Conservation (phyloP, 495 filamentous ascomycete species). For the Aspergillus nanangensis region DNA sequence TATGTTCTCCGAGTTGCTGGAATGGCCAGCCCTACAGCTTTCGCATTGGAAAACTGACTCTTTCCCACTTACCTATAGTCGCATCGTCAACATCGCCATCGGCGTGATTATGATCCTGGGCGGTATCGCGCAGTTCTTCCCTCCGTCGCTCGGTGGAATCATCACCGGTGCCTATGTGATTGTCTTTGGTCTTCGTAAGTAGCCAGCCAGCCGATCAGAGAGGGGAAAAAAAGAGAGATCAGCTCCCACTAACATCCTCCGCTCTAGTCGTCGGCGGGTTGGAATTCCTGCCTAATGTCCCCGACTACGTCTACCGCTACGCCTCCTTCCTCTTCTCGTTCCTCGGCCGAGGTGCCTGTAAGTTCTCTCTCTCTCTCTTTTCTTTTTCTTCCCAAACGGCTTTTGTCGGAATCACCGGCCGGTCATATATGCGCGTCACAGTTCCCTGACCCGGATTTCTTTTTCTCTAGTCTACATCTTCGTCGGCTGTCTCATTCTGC, state of each 20-base stretch:
- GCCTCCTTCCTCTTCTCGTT: slow-evolving; percentile 98
- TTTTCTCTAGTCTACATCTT: slow-evolving; percentile 97
- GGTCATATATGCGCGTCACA: no score
- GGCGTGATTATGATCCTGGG: slow-evolving; percentile 86
- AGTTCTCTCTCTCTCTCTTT: slow-evolving; percentile 29
- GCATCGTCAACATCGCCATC: slow-evolving; percentile 87
- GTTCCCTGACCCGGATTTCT: no score
- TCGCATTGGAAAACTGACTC: no score
- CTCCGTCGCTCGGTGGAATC: slow-evolving; percentile 40
- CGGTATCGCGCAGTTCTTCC: slow-evolving; percentile 83
- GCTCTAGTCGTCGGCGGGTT: slow-evolving; percentile 39
- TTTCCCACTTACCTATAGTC: slow-evolving; percentile 55
- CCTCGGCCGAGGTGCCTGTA: slow-evolving; percentile 91
- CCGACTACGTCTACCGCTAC: slow-evolving; percentile 86
- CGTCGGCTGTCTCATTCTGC: slow-evolving; percentile 77
- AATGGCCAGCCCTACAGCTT: no score
- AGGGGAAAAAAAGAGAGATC: no score
- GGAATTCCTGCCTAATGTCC: slow-evolving; percentile 83
- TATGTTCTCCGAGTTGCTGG: no score
- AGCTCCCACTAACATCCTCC: slow-evolving; percentile 6
- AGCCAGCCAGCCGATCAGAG: not conserved
- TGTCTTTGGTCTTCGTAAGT: slow-evolving; percentile 81
- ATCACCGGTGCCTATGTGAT: slow-evolving; percentile 84
- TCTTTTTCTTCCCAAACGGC: slow-evolving; percentile 7
- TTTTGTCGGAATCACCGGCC: slow-evolving; percentile 8